Evolutionary conservation across 257 asterid genomes (phyloP).

Genomic region (Rubia yunnanensis): DNA sequence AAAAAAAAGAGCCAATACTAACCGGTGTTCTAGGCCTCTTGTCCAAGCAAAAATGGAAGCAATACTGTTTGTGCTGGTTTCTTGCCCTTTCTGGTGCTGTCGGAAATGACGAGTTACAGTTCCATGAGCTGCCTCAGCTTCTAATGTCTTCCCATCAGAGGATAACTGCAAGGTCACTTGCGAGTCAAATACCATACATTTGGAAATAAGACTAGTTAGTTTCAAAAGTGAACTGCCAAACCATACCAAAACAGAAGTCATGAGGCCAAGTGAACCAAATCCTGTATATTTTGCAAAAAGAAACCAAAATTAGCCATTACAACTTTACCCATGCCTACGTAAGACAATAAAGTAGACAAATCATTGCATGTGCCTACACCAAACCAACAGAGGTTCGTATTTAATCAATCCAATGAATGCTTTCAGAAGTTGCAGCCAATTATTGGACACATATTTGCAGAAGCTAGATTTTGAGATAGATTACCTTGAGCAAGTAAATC

Average conservation of each 20-base stretch:
- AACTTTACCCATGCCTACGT: not conserved
- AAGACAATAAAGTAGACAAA: not conserved
- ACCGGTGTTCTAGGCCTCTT: slow-evolving; percentile 81
- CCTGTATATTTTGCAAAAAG: slow-evolving; percentile 38
- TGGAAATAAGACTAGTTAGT: too few species aligned
- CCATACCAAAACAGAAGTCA: slow-evolving; percentile 82
- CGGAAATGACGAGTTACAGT: slow-evolving; percentile 91
- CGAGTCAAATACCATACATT: not conserved
- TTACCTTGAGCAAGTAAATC: slow-evolving; percentile 97
- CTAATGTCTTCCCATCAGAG: slow-evolving; percentile 88
- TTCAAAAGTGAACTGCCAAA: not conserved
- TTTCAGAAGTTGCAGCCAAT: not conserved
- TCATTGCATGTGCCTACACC: not conserved
- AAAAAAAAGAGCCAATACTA: slow-evolving; percentile 15
- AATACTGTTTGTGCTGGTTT: slow-evolving; percentile 89
- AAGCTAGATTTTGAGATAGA: not conserved
- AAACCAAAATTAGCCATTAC: not conserved
- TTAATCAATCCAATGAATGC: not conserved
- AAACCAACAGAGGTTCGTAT: not conserved
- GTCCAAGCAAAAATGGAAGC: slow-evolving; percentile 98
- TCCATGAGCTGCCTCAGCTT: slow-evolving; percentile 99
- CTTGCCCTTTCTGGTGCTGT: slow-evolving; percentile 83
- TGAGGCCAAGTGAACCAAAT: slow-evolving; percentile 91
- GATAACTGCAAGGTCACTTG: slow-evolving; percentile 47
- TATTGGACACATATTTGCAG: not conserved